A percentile compares a stretch with the other conserved stretches of the same genome.
Conservation (phyloP, 2,329 filamentous ascomycete genomes). For the Chaetomiaceae sp. region DNA sequence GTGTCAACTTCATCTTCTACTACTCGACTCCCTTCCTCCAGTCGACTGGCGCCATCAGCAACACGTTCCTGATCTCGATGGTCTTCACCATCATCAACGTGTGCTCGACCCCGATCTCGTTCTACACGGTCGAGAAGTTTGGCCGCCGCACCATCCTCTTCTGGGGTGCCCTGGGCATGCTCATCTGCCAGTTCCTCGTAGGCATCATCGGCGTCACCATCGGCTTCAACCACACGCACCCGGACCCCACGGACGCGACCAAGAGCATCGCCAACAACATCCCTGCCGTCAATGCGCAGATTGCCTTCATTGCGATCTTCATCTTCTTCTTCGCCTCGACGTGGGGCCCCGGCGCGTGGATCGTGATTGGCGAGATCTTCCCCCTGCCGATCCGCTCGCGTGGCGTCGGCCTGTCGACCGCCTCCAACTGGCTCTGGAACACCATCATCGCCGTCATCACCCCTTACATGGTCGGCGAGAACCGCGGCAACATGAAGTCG, state of each 20-base stretch:
- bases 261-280: slow-evolving; percentile 46
- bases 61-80: slow-evolving; percentile 78
- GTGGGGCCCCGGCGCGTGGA: slow-evolving; percentile 79
- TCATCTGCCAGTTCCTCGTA: slow-evolving; percentile 81
- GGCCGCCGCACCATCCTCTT: slow-evolving; percentile 79
- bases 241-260: slow-evolving; percentile 39
- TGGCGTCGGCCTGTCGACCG: slow-evolving; percentile 80
- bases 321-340: slow-evolving; percentile 90
- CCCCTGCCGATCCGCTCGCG: slow-evolving; percentile 83
- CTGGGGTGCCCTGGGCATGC: slow-evolving; percentile 74
- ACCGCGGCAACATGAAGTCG: slow-evolving; percentile 60
- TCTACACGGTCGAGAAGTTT: slow-evolving; percentile 77
- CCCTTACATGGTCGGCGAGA: slow-evolving; percentile 61
- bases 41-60: slow-evolving; percentile 66
- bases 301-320: slow-evolving; percentile 86
- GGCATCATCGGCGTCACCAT: slow-evolving; percentile 67
- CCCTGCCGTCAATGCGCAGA: slow-evolving; percentile 61
- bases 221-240: slow-evolving; percentile 47
- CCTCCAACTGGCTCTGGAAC: slow-evolving; percentile 91
- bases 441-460: slow-evolving; percentile 66
- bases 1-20: slow-evolving; percentile 92
- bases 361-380: slow-evolving; percentile 85
- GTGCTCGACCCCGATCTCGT: slow-evolving; percentile 76
- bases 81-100: slow-evolving; percentile 89
- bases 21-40: slow-evolving; percentile 82